Evolutionary conservation across 73 alveolate species (phyloP), one percentile per base, ranked within the genome.

Genomic region (Tetrahymena malaccensis): DNA sequence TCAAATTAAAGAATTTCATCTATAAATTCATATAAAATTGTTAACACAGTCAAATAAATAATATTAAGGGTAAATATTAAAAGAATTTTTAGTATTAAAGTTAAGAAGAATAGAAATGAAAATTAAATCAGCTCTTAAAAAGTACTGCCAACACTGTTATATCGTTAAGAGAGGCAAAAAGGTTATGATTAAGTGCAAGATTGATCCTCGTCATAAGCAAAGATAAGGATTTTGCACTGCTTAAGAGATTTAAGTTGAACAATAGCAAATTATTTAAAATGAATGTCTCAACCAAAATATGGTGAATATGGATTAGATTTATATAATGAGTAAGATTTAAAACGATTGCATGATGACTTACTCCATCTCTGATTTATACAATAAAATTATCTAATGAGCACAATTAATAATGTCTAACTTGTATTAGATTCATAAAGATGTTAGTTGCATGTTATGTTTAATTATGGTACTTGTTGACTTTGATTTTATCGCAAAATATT

Each of bases 141-240:
- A 95, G 55, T 35, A 85, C 85, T 95, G 97, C 57, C 95, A 85
- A 85, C 95, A 95, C 93, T 95, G 97, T 43, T 95, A 85, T 89
- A 43, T 95, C 35, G 34, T 85, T 43, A 85, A 93, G 35, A 95
- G 85, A 89, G 97, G 97, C 25, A 95, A 95, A 27, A 85, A 85
- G 85, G 89, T 95, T 11, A 85, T 85, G 85, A 85, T 95, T 27
- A 95, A 93, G 56, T 95, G 97, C 94, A 95, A 95, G 94, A 83
- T 94, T 43, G 95, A 95, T 93, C 97, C 97, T 43, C 93, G 97
- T 43, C 97, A 95, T 93, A 95, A 95, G 50, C 89, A 95, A 83
- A 95, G 97, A 95, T 85, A 95, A 34, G 97, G 97, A 27, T 70
- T 70, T 33, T 70, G 89, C 37, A 7, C 89, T 70, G 25, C 22